Evolutionary conservation across 306 rosid species (phyloP).

Genomic region (Acacia melanoxylon): DNA sequence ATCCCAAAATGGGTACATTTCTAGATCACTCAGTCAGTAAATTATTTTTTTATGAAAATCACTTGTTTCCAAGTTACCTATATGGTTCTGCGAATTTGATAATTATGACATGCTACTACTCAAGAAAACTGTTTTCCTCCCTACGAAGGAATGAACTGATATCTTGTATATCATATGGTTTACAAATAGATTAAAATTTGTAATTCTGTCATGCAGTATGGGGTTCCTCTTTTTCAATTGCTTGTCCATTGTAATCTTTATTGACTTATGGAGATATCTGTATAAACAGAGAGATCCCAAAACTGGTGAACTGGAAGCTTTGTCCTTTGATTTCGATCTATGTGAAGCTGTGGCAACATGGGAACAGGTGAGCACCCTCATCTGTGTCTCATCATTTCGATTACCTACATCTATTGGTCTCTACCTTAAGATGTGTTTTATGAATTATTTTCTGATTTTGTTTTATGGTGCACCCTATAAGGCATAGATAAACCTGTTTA

Average conservation of each 20-base stretch:
- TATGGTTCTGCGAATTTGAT: conserved; percentile 16
- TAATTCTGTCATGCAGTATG: neutral
- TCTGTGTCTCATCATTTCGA: conserved; percentile 11
- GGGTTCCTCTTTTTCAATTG: neutral
- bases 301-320: conserved; percentile 87
- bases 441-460: conserved; percentile 19
- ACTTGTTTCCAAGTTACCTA: neutral
- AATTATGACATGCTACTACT: conserved; percentile 10
- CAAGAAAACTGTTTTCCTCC: conserved; percentile 5
- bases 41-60: conserved; percentile 10
- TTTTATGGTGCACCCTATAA: neutral
- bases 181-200: conserved; percentile 11
- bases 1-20: conserved; percentile 89
- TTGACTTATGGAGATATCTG: conserved; percentile 34
- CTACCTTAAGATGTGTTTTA: conserved; percentile 5
- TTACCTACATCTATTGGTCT: neutral
- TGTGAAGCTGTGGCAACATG: conserved; percentile 97
- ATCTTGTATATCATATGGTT: neutral
- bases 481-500: neutral
- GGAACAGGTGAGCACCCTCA: conserved; percentile 73
- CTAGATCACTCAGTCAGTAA: neutral
- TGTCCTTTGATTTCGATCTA: conserved; percentile 79
- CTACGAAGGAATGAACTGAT: conserved; percentile 2
- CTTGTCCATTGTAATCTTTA: neutral
- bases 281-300: conserved; percentile 80